These are phyloP conservation scores for Scedosporium dehoogii DNA, from an alignment of 2,329 filamentous ascomycete species.

Conservation along the genomic window DNA sequence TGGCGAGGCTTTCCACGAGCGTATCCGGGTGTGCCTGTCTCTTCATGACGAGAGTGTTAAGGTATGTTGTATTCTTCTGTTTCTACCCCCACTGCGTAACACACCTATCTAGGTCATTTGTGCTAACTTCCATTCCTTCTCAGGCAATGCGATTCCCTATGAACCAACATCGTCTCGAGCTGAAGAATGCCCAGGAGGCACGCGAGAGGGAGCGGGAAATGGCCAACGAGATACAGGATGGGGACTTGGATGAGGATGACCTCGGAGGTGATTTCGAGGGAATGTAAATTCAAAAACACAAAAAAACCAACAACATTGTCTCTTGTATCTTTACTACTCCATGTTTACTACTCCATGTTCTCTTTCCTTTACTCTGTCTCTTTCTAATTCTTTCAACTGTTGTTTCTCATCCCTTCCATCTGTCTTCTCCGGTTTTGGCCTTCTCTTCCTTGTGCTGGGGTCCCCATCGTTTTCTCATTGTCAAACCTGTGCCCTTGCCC, in stretches of 20 bases:
- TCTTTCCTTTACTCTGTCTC: background rate
- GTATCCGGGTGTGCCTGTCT: constrained; percentile 81
- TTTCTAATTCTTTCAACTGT: background rate
- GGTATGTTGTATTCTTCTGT: constrained; percentile 38
- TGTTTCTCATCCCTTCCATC: background rate
- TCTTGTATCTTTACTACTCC: background rate
- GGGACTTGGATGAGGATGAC: constrained; percentile 93
- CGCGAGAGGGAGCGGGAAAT: constrained; percentile 91
- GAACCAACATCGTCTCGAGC: constrained; percentile 94
- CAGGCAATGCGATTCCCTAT: constrained; percentile 98
- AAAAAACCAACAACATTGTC: background rate
- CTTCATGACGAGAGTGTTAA: constrained; percentile 98
- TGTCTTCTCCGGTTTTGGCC: too few species aligned
- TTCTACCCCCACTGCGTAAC: background rate
- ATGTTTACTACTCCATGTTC: background rate
- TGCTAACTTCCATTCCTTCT: background rate
- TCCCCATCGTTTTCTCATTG: background rate
- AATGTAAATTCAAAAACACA: constrained; percentile 51
- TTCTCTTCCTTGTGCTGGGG: too few species aligned
- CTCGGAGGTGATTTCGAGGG: constrained; percentile 93
- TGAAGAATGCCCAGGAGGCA: constrained; percentile 98
- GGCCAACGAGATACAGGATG: constrained; percentile 98
- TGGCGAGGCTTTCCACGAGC: constrained; percentile 94
- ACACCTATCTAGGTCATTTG: background rate
- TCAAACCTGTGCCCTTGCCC: background rate